Evolutionary conservation across 2,329 filamentous ascomycete genomes (phyloP), one percentile per base, ranked within the genome.

Genomic region (Blastomyces silverae): DNA sequence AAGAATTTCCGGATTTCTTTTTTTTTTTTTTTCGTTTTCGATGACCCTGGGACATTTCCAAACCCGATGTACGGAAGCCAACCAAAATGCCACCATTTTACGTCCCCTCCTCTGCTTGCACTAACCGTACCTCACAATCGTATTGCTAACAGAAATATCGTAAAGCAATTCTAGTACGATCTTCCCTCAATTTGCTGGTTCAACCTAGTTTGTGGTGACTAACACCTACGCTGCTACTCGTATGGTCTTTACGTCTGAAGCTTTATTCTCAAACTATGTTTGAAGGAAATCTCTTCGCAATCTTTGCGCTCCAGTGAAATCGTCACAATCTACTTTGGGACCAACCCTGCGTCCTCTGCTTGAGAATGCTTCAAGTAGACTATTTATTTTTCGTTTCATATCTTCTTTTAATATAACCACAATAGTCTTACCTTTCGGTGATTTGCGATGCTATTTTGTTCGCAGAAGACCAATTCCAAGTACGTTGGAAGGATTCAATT

Each of bases 121-220:
- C 3, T 31, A 34, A 17, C 28, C 5, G 20, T 31, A 55, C 25
- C 25, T 57, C 10, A 11, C 17, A 13, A n/a, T 28, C 11, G 6
- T 11, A 37, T 57, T 17, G 31, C 53, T 56, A 57, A 57, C 28
- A 57, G 53, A 22, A n/a, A 5, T 39, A 57, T 57, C n/a, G n/a
- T n/a, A 34, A n/a, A 37, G 6, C 28, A 22, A 22, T 37, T 39
- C 4, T 39, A 22, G 20, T 20, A 56, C 13, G 28, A n/a, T n/a
- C 15, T 20, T 56, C 31, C 25, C 6, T 34, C 15, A 34, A 34
- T 8, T 37, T 56, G 17, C 28, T 56, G 53, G 15, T 4, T 10
- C 13, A 37, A 22, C 53, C 10, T 53, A 22, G 25, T 25, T 11
- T 57, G 28, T 37, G 20, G 53, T 11, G 2, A 37, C 53, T 20